These are phyloP conservation scores for Priceomyces carsonii DNA, from an alignment of 805 yeast species.

Conservation along the genomic window DNA sequence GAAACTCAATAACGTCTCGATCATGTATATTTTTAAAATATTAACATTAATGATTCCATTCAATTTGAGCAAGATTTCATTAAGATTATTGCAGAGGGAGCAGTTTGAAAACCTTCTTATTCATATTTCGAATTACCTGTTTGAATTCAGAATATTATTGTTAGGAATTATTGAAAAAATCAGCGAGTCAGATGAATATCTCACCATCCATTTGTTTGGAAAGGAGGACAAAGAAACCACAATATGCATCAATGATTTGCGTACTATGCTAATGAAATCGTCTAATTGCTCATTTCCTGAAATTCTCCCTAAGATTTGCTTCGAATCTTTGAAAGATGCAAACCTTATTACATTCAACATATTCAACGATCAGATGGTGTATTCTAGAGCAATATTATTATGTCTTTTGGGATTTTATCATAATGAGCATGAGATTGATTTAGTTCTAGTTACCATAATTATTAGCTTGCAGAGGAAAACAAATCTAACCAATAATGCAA, in stretches of 20 bases:
- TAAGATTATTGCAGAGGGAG: background rate
- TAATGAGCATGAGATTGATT: constrained; percentile 13
- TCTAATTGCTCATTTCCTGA: constrained; percentile 1
- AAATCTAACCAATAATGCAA: constrained; percentile 9
- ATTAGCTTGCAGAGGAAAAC: constrained; percentile 6
- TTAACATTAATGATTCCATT: constrained; percentile 2
- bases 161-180: constrained; percentile 4
- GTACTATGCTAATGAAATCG: constrained; percentile 17
- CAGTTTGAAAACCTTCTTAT: background rate
- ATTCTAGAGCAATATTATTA: constrained; percentile 4
- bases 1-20: background rate
- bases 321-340: background rate
- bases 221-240: background rate
- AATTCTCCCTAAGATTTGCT: background rate
- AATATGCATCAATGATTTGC: constrained; percentile 5
- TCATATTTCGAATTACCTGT: background rate
- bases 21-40: constrained; percentile 1
- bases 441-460: constrained; percentile 10
- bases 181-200: background rate
- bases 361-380: background rate
- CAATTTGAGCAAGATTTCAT: background rate
- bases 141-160: constrained; percentile 2
- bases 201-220: constrained; percentile 2
- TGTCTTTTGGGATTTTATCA: constrained; percentile 15
- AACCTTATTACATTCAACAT: background rate